phyloP scores from a whole-genome alignment of 176 grass and related monocot genomes.

The Thinopyrum elongatum region DNA sequence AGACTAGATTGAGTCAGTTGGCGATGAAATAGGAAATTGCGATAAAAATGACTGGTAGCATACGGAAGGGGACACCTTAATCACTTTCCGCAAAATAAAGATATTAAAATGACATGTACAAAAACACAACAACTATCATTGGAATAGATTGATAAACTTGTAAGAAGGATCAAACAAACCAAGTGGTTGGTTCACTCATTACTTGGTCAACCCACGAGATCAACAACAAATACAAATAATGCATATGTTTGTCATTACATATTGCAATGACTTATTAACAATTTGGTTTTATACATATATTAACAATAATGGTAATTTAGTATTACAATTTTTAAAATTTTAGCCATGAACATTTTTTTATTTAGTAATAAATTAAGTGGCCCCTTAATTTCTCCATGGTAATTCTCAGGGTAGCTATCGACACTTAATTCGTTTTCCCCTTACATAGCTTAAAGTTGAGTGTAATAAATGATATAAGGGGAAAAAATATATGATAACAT shows the following conservation, averaged over 20 bases:
- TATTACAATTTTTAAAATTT: neutral
- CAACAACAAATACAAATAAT: neutral
- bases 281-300: neutral
- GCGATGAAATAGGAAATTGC: neutral
- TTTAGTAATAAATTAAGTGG: neutral
- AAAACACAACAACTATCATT: neutral
- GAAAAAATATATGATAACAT: neutral
- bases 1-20: neutral
- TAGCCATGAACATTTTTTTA: neutral
- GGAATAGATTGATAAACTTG: too few relatives aligned
- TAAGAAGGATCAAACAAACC: neutral
- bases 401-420: neutral
- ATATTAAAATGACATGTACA: neutral
- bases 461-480: neutral
- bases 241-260: neutral
- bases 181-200: neutral
- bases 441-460: neutral
- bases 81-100: neutral
- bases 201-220: too few relatives aligned
- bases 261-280: neutral
- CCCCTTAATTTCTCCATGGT: too few relatives aligned
- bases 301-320: neutral
- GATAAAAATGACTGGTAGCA: neutral
- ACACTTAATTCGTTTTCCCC: neutral
- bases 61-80: neutral